phyloP scores from a whole-genome alignment of 345 rosid species.

The Reutealis trisperma region DNA sequence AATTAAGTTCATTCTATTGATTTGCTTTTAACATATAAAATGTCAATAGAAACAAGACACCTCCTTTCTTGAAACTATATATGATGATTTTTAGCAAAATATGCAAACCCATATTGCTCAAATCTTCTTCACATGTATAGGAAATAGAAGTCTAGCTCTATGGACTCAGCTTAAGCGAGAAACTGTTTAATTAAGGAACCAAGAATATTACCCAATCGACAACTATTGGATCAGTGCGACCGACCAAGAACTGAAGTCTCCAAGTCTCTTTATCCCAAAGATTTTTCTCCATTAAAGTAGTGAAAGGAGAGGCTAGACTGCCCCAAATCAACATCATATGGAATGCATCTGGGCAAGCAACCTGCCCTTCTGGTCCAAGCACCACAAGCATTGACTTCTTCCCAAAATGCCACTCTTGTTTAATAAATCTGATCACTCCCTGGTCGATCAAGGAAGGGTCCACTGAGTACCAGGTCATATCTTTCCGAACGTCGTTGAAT shows the following conservation, averaged over 20 bases:
- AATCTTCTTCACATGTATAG: too few species aligned
- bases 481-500: constrained; percentile 16
- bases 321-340: constrained; percentile 99
- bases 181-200: too few species aligned
- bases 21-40: too few species aligned
- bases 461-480: constrained; percentile 33
- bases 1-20: too few species aligned
- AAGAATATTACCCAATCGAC: constrained; percentile 59
- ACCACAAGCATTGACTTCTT: constrained; percentile 84
- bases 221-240: constrained; percentile 66
- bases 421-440: constrained; percentile 41
- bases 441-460: constrained; percentile 13
- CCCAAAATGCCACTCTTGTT: constrained; percentile 74
- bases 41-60: too few species aligned
- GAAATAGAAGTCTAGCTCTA: too few species aligned
- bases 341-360: constrained; percentile 73
- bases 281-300: constrained; percentile 60
- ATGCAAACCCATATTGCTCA: too few species aligned
- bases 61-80: too few species aligned
- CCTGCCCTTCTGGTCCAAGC: constrained; percentile 76
- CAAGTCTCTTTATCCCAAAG: constrained; percentile 68
- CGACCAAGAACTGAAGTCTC: constrained; percentile 74
- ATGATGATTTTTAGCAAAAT: too few species aligned
- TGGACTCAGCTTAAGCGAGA: too few species aligned
- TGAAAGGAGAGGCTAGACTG: constrained; percentile 87